Evolutionary conservation across 2,329 filamentous ascomycete species (phyloP), one percentile per base, ranked within the genome.

Genomic region (Nemania bipapillata): DNA sequence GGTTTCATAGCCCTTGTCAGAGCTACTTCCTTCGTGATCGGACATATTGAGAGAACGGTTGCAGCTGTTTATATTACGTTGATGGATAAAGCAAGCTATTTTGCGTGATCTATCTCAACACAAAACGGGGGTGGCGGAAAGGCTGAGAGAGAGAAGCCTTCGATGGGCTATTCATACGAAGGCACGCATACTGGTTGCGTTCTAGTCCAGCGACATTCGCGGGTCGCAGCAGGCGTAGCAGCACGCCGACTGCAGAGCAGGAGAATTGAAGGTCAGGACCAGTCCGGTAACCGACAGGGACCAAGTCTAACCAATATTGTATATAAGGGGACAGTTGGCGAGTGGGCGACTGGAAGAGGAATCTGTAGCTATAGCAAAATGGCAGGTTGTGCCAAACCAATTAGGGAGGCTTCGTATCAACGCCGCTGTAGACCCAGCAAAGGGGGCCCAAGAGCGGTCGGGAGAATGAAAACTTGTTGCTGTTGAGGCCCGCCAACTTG

Each of bases 361-460:
- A 58, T 50, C 61, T 49, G 62, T 72, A 28, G 45, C 49, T 64
- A 62, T 76, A 75, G 77, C 80, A 81, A 80, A 79, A 77, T 70
- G 40, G 66, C 45, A 40, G 58, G 37, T 11, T 69, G 68, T 67
- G 64, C 73, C 74, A 74, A 81, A 76, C 86, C 82, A 95, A 84
- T 97, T 98, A 98, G 87, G 95, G 95, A 81, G 96, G 95, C 85
- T 97, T 95, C 86, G 94, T 96, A 87, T 96, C 93, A 86, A 94
- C 92, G 91, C 95, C 94, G 87, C 90, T 90, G 83, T 95, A 95
- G 90, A 96, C 94, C 94, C 94, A 93, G 87, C 90, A 90, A 81
- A 90, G 90, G 83, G 94, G 95, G 87, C 93, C 93, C 82, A 95
- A 91, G 85, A 97, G 92, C 89, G 93, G 94, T 86, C 91, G 91